Base-by-base conservation (phyloP, 1,284 basidiomycete species). In the Sphaerobolus stellatus region DNA sequence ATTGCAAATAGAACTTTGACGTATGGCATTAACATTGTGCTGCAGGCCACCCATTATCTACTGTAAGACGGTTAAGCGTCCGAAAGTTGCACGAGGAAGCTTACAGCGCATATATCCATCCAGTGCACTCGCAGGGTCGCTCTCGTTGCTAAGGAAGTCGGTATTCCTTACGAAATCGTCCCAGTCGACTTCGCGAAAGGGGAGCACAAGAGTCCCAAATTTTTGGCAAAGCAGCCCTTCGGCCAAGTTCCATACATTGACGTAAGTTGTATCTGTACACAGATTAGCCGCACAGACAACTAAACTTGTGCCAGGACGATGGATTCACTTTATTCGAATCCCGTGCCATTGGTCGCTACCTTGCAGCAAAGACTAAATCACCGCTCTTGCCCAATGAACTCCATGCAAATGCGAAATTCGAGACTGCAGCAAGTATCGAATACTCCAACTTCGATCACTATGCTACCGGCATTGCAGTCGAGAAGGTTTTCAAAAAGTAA, bases 391-490 rank as follows among this genome's bases (percentile, higher is more conserved):
- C 69, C 54, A 59, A 67, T 67, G 59, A 75, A 62, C 36, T 74
- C 16, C 65, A 73, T 52, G 72, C 65, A 2, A 68, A 67, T 29
- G 80, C 75, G 22, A 64, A 71, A 27, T 83, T 82, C 64, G 81
- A 85, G 66, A 78, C 82, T 64, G 84, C 81, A 1, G 75, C 73
- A 27, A 76, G 74, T 24, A 68, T 81, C 60, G 84, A 86, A 67
- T 57, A 66, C 25, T 62, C 66, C 57, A 76, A 83, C 68, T 85
- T 84, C 58, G 77, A 84, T 57, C 67, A 72, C 1, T 69, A 61
- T 52, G 79, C 74, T 9, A 60, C 59, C 20, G 68, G 64, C 9
- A 68, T 80, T 25, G 71, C 73, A 7, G 53, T 50, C 5, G 78
- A 84, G 69, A 74, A 71, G 59, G 61, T 82, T 36, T 75, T 79